These are phyloP conservation scores for Ulmus americana DNA, from an alignment of 331 rosid species.

Conservation along the genomic window DNA sequence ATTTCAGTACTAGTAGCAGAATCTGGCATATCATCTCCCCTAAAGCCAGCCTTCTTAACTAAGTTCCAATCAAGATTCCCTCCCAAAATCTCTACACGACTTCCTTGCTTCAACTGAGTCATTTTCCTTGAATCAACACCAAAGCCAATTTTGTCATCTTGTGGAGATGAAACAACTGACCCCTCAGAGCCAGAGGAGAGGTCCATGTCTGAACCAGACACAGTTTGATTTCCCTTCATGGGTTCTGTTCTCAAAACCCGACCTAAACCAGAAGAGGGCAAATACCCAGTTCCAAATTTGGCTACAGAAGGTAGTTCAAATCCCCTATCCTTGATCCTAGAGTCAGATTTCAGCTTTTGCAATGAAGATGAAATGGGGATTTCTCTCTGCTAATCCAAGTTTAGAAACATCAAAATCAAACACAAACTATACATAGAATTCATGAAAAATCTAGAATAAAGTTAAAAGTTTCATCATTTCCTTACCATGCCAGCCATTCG, in stretches of 20 bases:
- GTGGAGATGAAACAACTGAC: constrained; percentile 13
- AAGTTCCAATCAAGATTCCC: neutral
- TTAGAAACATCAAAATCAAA: neutral
- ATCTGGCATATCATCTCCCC: constrained; percentile 10
- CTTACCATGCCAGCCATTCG: constrained; percentile 25
- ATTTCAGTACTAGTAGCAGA: constrained; percentile 19
- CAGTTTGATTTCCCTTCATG: neutral
- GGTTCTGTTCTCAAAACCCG: neutral
- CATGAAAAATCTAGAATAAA: neutral
- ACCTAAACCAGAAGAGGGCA: constrained; percentile 5
- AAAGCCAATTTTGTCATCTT: constrained; percentile 5
- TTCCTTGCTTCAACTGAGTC: neutral
- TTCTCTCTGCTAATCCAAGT: neutral
- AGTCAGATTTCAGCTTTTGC: constrained; percentile 1
- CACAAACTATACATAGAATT: neutral
- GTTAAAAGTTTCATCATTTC: neutral
- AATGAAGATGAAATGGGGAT: neutral
- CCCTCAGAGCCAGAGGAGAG: constrained; percentile 17
- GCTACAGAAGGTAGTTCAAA: constrained; percentile 12
- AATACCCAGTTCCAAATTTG: constrained; percentile 9
- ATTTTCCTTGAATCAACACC: neutral
- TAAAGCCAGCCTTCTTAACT: neutral
- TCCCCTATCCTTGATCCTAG: neutral
- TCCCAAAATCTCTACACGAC: neutral
- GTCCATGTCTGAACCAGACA: constrained; percentile 24